Conservation (phyloP, 2,329 filamentous ascomycete species). For the Pseudodiploospora longispora region DNA sequence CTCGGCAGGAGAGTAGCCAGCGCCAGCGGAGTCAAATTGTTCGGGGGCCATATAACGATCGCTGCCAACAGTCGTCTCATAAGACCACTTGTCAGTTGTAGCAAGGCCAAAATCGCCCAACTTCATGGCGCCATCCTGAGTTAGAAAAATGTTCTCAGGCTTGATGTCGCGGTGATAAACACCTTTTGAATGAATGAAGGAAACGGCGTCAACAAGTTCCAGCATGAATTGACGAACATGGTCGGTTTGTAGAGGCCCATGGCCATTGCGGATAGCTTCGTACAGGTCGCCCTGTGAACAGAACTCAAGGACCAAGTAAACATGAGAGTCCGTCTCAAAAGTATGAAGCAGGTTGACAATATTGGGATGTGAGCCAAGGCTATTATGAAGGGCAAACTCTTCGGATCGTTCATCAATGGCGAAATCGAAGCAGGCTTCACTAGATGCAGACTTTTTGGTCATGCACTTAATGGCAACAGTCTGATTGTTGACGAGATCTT, state of each 20-base stretch:
- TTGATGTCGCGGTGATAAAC: conserved; percentile 98
- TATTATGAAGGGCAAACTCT: conserved; percentile 71
- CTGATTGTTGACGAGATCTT: conserved; percentile 66
- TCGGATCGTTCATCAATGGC: conserved; percentile 76
- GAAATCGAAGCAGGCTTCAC: conserved; percentile 53
- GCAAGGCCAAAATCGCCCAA: conserved; percentile 94
- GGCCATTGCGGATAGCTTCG: conserved; percentile 85
- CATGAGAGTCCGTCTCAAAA: conserved; percentile 85
- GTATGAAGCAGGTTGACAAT: conserved; percentile 87
- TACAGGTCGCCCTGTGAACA: conserved; percentile 94
- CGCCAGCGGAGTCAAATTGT: conserved; percentile 83
- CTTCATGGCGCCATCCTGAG: conserved; percentile 81
- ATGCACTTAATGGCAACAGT: conserved; percentile 94
- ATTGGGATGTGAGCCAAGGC: conserved; percentile 73
- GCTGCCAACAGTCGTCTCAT: conserved; percentile 88
- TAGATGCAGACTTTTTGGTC: conserved; percentile 66
- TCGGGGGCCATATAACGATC: conserved; percentile 99
- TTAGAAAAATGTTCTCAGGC: conserved; percentile 97
- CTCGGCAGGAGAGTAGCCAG: conserved; percentile 85
- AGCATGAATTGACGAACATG: conserved; percentile 98
- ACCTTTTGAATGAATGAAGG: conserved; percentile 83
- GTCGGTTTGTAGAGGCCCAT: conserved; percentile 86
- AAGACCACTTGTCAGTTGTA: conserved; percentile 82
- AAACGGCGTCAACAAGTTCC: conserved; percentile 80
- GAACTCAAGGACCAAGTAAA: conserved; percentile 90